A percentile compares a stretch with the other conserved stretches of the same genome.
Evolutionary conservation across 78 protist genomes (phyloP).

Genomic region (Trichosphaerium sp.): DNA sequence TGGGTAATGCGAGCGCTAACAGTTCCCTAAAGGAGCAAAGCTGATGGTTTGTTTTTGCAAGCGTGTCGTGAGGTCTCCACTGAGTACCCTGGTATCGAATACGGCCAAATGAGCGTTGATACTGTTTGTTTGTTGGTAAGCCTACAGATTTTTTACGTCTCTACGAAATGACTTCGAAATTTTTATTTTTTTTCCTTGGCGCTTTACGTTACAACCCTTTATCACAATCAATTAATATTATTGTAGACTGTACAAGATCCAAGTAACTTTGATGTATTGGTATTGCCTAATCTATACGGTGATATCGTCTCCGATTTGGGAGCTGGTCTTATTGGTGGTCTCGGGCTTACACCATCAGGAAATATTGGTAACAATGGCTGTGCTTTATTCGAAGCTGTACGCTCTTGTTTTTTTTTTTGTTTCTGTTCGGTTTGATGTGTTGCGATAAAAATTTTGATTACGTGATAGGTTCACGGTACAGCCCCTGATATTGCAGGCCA

Average conservation of each 20-base stretch:
- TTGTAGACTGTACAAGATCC: slow-evolving; percentile 44
- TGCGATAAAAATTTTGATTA: not conserved
- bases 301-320: slow-evolving; percentile 69
- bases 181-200: not conserved
- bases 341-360: slow-evolving; percentile 73
- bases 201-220: not conserved
- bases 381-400: slow-evolving; percentile 73
- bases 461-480: slow-evolving; percentile 18
- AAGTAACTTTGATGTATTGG: slow-evolving; percentile 66
- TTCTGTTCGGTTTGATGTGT: not conserved
- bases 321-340: slow-evolving; percentile 76
- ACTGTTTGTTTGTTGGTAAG: slow-evolving; percentile 60
- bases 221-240: not conserved
- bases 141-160: not conserved
- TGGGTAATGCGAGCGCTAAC: not conserved
- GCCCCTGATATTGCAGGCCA: slow-evolving; percentile 76
- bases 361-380: slow-evolving; percentile 58
- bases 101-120: slow-evolving; percentile 58
- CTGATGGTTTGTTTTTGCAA: slow-evolving; percentile 68
- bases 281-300: slow-evolving; percentile 74
- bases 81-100: slow-evolving; percentile 64
- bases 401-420: slow-evolving; percentile 17
- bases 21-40: slow-evolving; percentile 14
- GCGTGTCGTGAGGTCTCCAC: slow-evolving; percentile 55
- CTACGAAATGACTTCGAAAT: no score